These are phyloP conservation scores for Debaryomyces subglobosus DNA, from an alignment of 1,139 yeast species.

Conservation along the genomic window DNA sequence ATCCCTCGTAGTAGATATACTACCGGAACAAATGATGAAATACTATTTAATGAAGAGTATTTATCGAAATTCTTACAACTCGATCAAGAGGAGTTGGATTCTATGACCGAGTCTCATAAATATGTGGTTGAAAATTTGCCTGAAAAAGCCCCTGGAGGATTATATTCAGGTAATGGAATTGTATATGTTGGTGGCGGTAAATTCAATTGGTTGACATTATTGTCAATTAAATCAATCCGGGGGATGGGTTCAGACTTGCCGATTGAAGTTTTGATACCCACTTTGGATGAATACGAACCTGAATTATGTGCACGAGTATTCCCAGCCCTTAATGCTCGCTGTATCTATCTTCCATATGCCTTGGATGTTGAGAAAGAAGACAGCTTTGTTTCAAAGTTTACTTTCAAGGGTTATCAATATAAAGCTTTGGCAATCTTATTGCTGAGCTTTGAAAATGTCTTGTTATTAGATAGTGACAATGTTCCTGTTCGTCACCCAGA, in stretches of 20 bases:
- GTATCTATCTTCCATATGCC: slow-evolving; percentile 62
- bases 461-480: slow-evolving; percentile 77
- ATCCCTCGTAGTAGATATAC: slow-evolving; percentile 56
- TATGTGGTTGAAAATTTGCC: slow-evolving; percentile 56
- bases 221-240: slow-evolving; percentile 67
- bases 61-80: slow-evolving; percentile 58
- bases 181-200: slow-evolving; percentile 84
- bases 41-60: slow-evolving; percentile 46
- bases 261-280: slow-evolving; percentile 76
- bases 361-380: slow-evolving; percentile 39
- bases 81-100: slow-evolving; percentile 45
- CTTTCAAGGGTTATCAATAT: slow-evolving; percentile 75
- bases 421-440: slow-evolving; percentile 75
- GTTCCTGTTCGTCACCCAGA: slow-evolving; percentile 64
- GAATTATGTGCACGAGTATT: slow-evolving; percentile 66
- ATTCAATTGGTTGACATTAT: slow-evolving; percentile 70
- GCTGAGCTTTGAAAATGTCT: slow-evolving; percentile 76
- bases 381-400: slow-evolving; percentile 41
- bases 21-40: slow-evolving; percentile 25
- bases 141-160: slow-evolving; percentile 43
- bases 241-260: slow-evolving; percentile 68
- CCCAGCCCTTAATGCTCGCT: slow-evolving; percentile 70
- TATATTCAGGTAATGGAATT: slow-evolving; percentile 71
- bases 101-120: slow-evolving; percentile 55
- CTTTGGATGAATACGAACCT: slow-evolving; percentile 67